Base-by-base conservation (phyloP, 2,329 filamentous ascomycete genomes). In the Drechslera avenae region DNA sequence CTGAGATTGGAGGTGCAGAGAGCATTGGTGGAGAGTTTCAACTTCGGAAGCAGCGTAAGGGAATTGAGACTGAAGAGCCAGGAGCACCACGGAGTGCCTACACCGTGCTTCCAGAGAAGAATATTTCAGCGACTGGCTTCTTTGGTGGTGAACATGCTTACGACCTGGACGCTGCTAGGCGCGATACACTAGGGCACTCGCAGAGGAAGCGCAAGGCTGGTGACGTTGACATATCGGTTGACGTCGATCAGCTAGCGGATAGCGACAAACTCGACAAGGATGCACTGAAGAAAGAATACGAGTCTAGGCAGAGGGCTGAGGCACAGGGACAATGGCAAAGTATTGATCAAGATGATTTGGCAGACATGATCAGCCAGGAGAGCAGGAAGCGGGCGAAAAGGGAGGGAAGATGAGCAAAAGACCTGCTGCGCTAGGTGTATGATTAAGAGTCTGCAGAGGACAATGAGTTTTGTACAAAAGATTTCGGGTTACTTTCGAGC, bases 131-230 rank as follows among this genome's bases (percentile, higher is more conserved):
- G 4, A 88, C 92, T 63, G 94, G 94, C 37, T 97, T 99, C 83
- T 97, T 99, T 71, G 94, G 94, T 62, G 92, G 90, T 64, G 93
- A 97, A 71, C 88, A 91, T 68, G 89, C 89, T 13, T 99, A 99
- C 75, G 92, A 99, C 75, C 82, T 99, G 56, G 87, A 81, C 55
- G 85, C 78, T 57, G 79, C 78, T 26, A 73, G 59, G 46, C 63
- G 63, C 48, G 72, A 70, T 57, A 83, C 95, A 2, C 83, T 99
- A 3, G 94, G 92, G 9, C 90, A 95, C 85, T 91, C 48, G 81
- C 79, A 90, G 66, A 84, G 91, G 66, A 99, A 97, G 85, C 68
- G 78, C 31, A 96, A 97, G 82, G 92, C 89, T 3, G 94, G 93
- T 33, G 94, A 99, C 71, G 84, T 99, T 18, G 94, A 99, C 62